Base-by-base conservation (phyloP, 2,329 filamentous ascomycete species). In the Aspergillus transmontanensis region DNA sequence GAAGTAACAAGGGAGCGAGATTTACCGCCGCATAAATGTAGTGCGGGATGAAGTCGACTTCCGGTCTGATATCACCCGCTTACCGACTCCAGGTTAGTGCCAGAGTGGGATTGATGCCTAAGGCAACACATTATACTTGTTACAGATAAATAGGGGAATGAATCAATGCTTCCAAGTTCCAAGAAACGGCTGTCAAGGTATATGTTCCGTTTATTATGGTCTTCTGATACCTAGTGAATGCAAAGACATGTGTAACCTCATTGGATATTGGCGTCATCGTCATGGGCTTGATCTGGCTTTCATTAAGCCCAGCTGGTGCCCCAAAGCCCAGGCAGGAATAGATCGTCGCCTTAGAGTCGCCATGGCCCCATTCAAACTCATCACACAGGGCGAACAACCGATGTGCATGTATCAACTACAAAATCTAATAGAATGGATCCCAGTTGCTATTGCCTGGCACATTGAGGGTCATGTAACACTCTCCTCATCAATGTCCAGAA, bases 41-140 rank as follows among this genome's bases (percentile, higher is more conserved):
- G 66, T 71, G 69, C 64, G 67, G 69, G 70, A 69, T 69, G 67
- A 71, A 65, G 68, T 71, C 61, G 57, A 62, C 58, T 56, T 60
- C 60, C 61, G 60, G 60, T 61, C 64, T 70, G 68, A 69, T 69
- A 69, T 70, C 67, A 69, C 63, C 65, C 65, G 62, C 60, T 66
- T 64, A 64, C 60, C 45, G n/a, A 45, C 51, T 54, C 21, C 48
- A 59, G 60, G 19, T 59, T 64, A 64, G 41, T 50, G 60, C 57
- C 53, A 41, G 45, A 45, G 48, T 23, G n/a, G 36, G 7, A 36
- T 51, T 9, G 14, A 0, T 53, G 66, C 65, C 66, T 69, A 46
- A 69, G 66, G 66, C 66, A 65, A 28, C 51, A 4, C 1, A 2
- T 0, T 1, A 10, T 30, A 21, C 50, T 19, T 5, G 4, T n/a